These are phyloP conservation scores for Xylariaceae sp. DNA, from an alignment of 2,329 filamentous ascomycete species.

Conservation along the genomic window DNA sequence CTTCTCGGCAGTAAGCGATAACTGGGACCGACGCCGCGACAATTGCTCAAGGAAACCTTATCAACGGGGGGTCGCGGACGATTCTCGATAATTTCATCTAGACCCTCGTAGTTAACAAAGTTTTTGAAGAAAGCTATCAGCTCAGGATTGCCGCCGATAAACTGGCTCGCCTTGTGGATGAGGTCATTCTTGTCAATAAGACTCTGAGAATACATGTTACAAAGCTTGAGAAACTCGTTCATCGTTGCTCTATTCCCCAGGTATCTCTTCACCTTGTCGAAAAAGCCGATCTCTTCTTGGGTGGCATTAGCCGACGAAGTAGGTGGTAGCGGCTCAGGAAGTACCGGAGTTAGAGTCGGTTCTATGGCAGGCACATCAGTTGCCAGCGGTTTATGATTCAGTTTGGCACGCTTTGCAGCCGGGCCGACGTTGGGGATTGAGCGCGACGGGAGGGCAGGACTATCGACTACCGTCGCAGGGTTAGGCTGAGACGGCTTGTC, in stretches of 20 bases:
- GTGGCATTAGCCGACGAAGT: conserved; percentile 66
- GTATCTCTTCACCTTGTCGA: conserved; percentile 94
- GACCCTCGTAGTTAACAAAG: conserved; percentile 72
- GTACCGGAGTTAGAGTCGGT: conserved; percentile 79
- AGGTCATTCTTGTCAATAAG: conserved; percentile 82
- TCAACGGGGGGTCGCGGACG: conserved; percentile 68
- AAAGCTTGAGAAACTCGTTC: conserved; percentile 94
- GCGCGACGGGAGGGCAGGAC: conserved; percentile 36
- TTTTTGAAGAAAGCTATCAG: conserved; percentile 83
- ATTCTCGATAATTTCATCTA: conserved; percentile 75
- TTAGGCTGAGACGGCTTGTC: conserved; percentile 49
- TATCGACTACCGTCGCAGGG: conserved; percentile 41
- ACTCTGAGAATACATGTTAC: conserved; percentile 90
- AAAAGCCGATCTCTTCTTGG: conserved; percentile 84
- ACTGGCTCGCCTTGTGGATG: conserved; percentile 74
- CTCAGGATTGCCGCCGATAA: conserved; percentile 83
- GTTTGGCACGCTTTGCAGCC: conserved; percentile 62
- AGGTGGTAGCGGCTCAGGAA: conserved; percentile 81
- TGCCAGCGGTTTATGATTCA: conserved; percentile 60
- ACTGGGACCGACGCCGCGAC: conserved; percentile 89
- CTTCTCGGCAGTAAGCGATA: conserved; percentile 88
- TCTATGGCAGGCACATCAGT: conserved; percentile 62
- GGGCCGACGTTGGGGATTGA: conserved; percentile 34
- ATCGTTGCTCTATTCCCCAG: conserved; percentile 88
- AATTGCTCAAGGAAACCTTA: conserved; percentile 89